A percentile compares a stretch with the other conserved stretches of the same genome.
Conservation (phyloP, 441 rosid genomes). For the Aquilaria agallochum region DNA sequence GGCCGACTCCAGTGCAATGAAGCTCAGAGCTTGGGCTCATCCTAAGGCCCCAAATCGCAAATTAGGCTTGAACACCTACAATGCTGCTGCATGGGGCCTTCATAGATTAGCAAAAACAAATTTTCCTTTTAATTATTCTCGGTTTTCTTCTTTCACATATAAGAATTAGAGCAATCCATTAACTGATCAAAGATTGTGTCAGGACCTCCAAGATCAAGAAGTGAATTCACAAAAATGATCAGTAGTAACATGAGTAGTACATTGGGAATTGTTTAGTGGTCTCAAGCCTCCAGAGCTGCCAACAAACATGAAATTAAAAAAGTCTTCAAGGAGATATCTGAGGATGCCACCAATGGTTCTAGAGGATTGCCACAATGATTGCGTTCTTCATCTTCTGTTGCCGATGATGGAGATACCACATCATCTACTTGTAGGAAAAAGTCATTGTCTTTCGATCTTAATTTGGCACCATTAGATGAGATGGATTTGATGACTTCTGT, state of each 20-base stretch:
- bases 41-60: no score
- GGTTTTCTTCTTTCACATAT: slow-evolving; percentile 15
- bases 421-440: slow-evolving; percentile 25
- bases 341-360: slow-evolving; percentile 51
- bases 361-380: slow-evolving; percentile 79
- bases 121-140: slow-evolving; percentile 38
- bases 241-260: slow-evolving; percentile 87
- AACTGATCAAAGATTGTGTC: slow-evolving; percentile 41
- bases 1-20: no score
- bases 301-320: slow-evolving; percentile 16
- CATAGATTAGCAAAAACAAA: slow-evolving; percentile 84
- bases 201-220: slow-evolving; percentile 19
- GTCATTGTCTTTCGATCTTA: slow-evolving; percentile 70
- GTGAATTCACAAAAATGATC: slow-evolving; percentile 42
- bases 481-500: slow-evolving; percentile 34
- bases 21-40: no score
- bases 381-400: slow-evolving; percentile 83
- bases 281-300: slow-evolving; percentile 31
- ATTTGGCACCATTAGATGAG: slow-evolving; percentile 63
- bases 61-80: slow-evolving; percentile 25
- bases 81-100: slow-evolving; percentile 65
- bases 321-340: slow-evolving; percentile 32
- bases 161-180: slow-evolving; percentile 29
- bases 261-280: slow-evolving; percentile 78
- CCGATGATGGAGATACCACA: slow-evolving; percentile 41